Evolutionary conservation across 352 stramenopile genomes (phyloP).

Genomic region (Aphanomyces euteiches): DNA sequence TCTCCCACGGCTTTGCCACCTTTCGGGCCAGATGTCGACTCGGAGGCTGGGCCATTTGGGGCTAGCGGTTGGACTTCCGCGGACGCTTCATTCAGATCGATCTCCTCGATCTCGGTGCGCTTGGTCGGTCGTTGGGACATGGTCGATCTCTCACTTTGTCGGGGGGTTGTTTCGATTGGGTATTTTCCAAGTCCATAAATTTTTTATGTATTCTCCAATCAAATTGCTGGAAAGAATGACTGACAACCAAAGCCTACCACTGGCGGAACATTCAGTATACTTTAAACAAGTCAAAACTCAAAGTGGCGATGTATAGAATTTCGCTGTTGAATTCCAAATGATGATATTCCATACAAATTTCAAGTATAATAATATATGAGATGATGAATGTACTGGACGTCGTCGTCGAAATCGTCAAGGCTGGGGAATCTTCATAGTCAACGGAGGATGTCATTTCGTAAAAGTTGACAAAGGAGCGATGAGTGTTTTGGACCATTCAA

Average conservation of each 20-base stretch:
- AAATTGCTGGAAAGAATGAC: slow-evolving; percentile 14
- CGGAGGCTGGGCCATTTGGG: not conserved
- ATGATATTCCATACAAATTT: slow-evolving; percentile 2
- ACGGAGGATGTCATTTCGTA: not conserved
- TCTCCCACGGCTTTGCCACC: not conserved
- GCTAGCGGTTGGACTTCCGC: slow-evolving; percentile 1
- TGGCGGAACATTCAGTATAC: too few relatives aligned
- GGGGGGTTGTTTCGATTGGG: not conserved
- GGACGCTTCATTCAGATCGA: slow-evolving; percentile 9
- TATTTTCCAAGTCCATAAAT: not conserved
- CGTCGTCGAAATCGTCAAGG: too few relatives aligned
- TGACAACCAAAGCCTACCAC: not conserved
- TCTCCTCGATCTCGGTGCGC: slow-evolving; percentile 14
- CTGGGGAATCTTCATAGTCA: not conserved
- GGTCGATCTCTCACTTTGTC: not conserved
- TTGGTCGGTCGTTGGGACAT: slow-evolving; percentile 12
- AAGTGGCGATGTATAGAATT: not conserved
- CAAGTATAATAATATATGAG: slow-evolving; percentile 2
- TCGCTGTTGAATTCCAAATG: not conserved
- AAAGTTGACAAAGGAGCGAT: not conserved
- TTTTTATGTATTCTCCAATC: slow-evolving; percentile 1
- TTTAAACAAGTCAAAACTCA: too few relatives aligned
- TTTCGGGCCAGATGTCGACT: not conserved
- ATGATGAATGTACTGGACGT: not conserved
- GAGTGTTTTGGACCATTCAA: slow-evolving; percentile 39